Conservation (phyloP, 1,284 basidiomycete genomes). For the Sporisorium scitamineum region DNA sequence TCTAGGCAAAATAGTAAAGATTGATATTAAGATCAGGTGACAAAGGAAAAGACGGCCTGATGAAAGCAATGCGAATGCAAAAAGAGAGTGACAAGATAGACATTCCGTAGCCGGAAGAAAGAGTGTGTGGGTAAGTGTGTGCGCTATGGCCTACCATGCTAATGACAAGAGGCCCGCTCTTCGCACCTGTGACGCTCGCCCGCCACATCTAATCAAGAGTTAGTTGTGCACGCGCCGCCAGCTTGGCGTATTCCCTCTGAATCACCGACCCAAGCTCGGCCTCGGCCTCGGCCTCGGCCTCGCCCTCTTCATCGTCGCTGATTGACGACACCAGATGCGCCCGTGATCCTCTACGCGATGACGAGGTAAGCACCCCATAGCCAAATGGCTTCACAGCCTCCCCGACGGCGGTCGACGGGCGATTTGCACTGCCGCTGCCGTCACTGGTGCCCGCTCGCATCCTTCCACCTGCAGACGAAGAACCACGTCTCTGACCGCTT, state of each 20-base stretch:
- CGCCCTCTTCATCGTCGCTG: conserved; percentile 21
- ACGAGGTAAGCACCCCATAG: conserved; percentile 9
- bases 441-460: conserved; percentile 22
- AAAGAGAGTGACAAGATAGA: conserved; percentile 1
- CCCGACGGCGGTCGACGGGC: conserved; percentile 36
- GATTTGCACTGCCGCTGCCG: conserved; percentile 16
- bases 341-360: conserved; percentile 11
- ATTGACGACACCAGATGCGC: neutral
- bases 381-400: conserved; percentile 47
- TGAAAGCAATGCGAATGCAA: conserved; percentile 15
- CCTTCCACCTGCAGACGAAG: conserved; percentile 10
- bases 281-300: conserved; percentile 9
- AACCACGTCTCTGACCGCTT: conserved; percentile 9
- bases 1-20: neutral
- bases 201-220: conserved; percentile 14
- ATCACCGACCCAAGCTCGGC: conserved; percentile 40
- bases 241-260: conserved; percentile 36
- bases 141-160: neutral
- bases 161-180: too few species aligned
- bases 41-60: neutral
- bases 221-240: conserved; percentile 39
- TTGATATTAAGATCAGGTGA: conserved; percentile 23
- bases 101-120: neutral
- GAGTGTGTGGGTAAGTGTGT: conserved; percentile 5
- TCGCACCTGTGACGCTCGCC: neutral